phyloP scores from a whole-genome alignment of 2,329 filamentous ascomycete species.

The Fusarium continuum region DNA sequence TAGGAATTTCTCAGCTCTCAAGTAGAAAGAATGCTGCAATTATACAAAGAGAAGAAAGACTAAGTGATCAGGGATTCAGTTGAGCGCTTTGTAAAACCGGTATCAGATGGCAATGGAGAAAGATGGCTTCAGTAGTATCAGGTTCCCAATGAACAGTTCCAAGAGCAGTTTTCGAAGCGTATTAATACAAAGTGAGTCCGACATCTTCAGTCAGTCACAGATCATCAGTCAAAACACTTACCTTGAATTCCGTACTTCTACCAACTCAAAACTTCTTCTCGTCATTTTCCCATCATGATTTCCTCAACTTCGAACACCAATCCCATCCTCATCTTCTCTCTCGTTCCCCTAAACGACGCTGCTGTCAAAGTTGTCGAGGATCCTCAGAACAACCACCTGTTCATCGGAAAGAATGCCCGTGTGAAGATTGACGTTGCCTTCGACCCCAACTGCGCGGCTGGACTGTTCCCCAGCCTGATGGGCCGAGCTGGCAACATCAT shows the following conservation, averaged over 20 bases:
- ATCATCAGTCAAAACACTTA: no score
- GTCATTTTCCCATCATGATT: background rate
- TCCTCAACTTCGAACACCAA: background rate
- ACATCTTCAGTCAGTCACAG: background rate
- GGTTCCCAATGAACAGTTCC: no score
- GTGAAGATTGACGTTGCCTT: background rate
- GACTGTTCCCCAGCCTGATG: background rate
- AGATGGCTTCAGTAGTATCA: no score
- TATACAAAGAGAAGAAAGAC: no score
- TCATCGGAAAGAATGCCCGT: background rate
- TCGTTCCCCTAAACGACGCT: background rate
- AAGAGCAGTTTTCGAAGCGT: no score
- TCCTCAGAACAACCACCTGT: background rate
- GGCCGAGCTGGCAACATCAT: background rate
- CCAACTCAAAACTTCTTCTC: no score
- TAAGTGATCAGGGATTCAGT: no score
- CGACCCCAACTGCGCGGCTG: background rate
- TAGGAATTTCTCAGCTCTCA: no score
- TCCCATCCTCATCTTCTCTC: background rate
- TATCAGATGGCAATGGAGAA: no score
- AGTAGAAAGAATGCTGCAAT: no score
- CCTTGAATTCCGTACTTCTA: background rate
- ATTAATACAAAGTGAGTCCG: no score
- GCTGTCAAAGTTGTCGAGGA: background rate
- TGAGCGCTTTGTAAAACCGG: no score